phyloP scores from a whole-genome alignment of 2,329 filamentous ascomycete genomes.

The Peltaster fructicola region DNA sequence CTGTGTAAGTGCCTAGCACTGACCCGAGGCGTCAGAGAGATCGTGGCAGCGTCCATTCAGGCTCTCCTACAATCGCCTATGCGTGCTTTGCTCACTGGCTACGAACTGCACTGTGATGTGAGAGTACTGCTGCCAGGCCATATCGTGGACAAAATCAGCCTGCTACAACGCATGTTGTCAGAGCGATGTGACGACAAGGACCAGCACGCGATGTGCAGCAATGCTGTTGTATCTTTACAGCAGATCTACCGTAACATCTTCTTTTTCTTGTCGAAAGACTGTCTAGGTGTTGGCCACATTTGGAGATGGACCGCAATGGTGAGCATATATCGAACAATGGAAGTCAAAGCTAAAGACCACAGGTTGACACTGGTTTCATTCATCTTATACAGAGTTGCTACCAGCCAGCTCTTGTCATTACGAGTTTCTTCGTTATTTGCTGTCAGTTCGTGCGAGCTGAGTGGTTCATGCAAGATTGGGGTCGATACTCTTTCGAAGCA shows the following conservation, averaged over 20 bases:
- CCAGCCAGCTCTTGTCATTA: constrained; percentile 9
- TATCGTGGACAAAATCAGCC: neutral
- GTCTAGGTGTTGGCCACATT: constrained; percentile 2
- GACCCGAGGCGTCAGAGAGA: constrained; percentile 8
- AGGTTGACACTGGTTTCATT: no score
- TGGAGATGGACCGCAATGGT: constrained; percentile 4
- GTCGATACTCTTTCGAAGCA: constrained; percentile 6
- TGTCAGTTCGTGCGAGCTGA: constrained; percentile 5
- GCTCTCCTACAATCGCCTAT: constrained; percentile 6
- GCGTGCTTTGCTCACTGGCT: constrained; percentile 3
- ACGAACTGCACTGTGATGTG: constrained; percentile 2
- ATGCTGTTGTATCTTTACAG: constrained; percentile 1
- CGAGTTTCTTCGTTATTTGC: constrained; percentile 10
- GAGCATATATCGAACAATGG: no score
- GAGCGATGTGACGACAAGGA: constrained; percentile 1
- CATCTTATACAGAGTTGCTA: constrained; percentile 6
- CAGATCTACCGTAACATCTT: constrained; percentile 1
- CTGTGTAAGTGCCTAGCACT: constrained; percentile 10
- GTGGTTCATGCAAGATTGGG: constrained; percentile 11
- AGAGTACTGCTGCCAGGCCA: constrained; percentile 1
- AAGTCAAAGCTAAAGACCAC: no score
- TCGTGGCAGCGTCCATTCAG: constrained; percentile 5
- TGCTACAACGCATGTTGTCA: constrained; percentile 2
- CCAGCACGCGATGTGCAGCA: constrained; percentile 2
- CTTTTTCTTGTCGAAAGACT: neutral